These are phyloP conservation scores for Rhizomucor miehei DNA, from an alignment of 371 early-diverging fungal genomes.

Conservation along the genomic window DNA sequence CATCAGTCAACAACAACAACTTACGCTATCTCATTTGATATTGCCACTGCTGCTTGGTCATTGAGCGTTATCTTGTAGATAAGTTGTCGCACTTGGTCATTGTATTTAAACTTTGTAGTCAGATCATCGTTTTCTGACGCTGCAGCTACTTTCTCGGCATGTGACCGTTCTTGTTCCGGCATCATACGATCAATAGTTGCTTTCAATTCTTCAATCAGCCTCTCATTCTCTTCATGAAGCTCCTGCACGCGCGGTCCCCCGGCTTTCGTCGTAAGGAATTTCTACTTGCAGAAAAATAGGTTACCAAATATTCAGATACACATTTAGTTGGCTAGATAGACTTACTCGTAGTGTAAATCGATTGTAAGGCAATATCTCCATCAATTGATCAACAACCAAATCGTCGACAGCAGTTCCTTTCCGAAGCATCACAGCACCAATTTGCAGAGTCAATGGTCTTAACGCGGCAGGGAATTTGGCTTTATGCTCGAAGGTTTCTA, in stretches of 20 bases:
- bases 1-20: neutral
- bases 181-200: constrained; percentile 31
- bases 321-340: too few species aligned
- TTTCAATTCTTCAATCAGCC: constrained; percentile 23
- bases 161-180: constrained; percentile 31
- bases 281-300: constrained; percentile 19
- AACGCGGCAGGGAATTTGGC: constrained; percentile 44
- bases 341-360: constrained; percentile 48
- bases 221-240: constrained; percentile 35
- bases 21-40: constrained; percentile 40
- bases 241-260: constrained; percentile 37
- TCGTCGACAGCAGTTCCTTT: constrained; percentile 38
- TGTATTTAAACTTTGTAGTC: constrained; percentile 27
- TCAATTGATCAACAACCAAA: constrained; percentile 40
- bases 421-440: constrained; percentile 37
- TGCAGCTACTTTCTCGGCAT: constrained; percentile 23
- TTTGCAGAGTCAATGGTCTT: constrained; percentile 41
- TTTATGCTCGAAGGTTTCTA: constrained; percentile 38
- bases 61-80: constrained; percentile 37
- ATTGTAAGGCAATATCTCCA: constrained; percentile 51
- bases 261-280: constrained; percentile 41
- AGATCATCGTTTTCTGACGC: neutral
- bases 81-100: constrained; percentile 29
- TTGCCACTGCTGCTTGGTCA: constrained; percentile 22
- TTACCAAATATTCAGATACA: neutral